Percentiles rank a stretch among this genome's conserved stretches.
Evolutionary conservation across 176 grass and related monocot species (phyloP).

Genomic region (Dendrocalamus sinicus): DNA sequence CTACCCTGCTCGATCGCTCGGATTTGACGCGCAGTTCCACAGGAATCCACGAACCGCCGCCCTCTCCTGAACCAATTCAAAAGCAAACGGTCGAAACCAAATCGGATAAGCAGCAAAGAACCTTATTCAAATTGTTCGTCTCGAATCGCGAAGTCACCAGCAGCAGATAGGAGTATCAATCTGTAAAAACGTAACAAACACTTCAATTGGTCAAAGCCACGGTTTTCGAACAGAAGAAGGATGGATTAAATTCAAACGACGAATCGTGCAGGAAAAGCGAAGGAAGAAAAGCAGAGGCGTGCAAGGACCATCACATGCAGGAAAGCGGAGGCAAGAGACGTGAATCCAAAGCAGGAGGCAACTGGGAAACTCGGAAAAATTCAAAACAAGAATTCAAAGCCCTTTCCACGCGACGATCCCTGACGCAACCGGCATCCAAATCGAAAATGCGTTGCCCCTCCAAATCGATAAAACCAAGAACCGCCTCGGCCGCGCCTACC

Average conservation of each 20-base stretch:
- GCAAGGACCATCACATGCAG: conserved; percentile 14
- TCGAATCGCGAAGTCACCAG: not conserved
- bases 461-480: not conserved
- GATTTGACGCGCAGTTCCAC: not conserved
- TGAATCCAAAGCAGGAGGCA: conserved; percentile 35
- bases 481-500: conserved; percentile 33
- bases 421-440: conserved; percentile 28
- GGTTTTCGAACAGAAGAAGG: not conserved
- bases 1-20: not conserved
- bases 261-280: conserved; percentile 41
- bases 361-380: not conserved
- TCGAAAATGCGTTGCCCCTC: conserved; percentile 9
- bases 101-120: not conserved
- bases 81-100: conserved; percentile 27
- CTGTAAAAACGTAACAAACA: not conserved
- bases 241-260: not conserved
- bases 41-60: not conserved
- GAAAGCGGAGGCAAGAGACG: conserved; percentile 8
- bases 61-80: conserved; percentile 28
- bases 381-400: not conserved
- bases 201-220: conserved; percentile 29
- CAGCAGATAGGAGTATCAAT: not conserved
- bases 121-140: not conserved
- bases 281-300: conserved; percentile 35
- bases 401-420: conserved; percentile 5